phyloP scores from a whole-genome alignment of 23 red algal species.

The Agarophyton chilense region DNA sequence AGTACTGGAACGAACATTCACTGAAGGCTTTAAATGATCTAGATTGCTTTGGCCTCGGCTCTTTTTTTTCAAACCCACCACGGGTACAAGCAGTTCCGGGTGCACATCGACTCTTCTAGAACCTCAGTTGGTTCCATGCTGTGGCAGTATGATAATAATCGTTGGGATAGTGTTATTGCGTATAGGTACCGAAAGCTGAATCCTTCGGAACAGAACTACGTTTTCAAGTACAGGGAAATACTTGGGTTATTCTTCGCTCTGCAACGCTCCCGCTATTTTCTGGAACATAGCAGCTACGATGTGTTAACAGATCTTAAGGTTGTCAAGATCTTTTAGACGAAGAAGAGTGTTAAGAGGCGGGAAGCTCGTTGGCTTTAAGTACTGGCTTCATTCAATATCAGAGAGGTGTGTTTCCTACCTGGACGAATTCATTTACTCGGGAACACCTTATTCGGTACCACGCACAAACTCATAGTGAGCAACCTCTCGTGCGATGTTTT shows the following conservation, averaged over 20 bases:
- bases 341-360: not conserved
- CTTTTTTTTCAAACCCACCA: not conserved
- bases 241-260: not conserved
- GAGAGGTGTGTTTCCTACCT: not conserved
- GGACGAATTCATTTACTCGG: not conserved
- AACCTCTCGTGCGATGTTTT: too few relatives aligned
- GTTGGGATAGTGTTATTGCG: not conserved
- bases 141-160: not conserved
- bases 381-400: constrained; percentile 15
- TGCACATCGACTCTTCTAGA: constrained; percentile 5
- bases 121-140: not conserved
- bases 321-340: not conserved
- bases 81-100: not conserved
- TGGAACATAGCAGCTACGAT: not conserved
- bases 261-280: not conserved
- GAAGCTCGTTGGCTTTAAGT: not conserved
- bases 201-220: not conserved
- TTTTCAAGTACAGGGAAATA: not conserved
- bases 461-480: too few relatives aligned
- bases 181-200: not conserved
- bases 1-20: not conserved
- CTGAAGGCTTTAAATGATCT: not conserved
- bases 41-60: not conserved
- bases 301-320: constrained; percentile 6
- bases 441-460: too few relatives aligned